phyloP scores from a whole-genome alignment of 257 asterid genomes.

The Cynanchum wilfordii region DNA sequence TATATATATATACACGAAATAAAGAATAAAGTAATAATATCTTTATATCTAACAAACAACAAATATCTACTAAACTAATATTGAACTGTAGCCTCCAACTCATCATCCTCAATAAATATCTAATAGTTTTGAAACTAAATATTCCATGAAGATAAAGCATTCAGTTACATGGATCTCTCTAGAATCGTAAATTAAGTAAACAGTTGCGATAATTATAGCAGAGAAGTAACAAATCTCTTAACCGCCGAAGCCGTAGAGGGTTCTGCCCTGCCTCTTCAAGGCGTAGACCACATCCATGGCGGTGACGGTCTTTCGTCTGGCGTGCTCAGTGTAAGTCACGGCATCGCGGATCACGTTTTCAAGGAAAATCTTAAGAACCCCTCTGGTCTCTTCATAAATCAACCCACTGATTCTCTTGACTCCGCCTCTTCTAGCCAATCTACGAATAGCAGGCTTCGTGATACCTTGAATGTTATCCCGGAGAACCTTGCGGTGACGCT shows the following conservation, averaged over 20 bases:
- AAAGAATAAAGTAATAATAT: too few species aligned
- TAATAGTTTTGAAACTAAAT: not conserved
- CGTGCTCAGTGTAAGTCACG: conserved; percentile 32
- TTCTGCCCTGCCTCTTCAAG: conserved; percentile 28
- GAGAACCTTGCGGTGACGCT: conserved; percentile 31
- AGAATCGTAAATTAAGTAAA: not conserved
- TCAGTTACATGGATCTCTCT: not conserved
- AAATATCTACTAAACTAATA: too few species aligned
- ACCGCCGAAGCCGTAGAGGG: conserved; percentile 30
- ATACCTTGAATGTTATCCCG: conserved; percentile 34
- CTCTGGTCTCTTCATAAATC: conserved; percentile 30
- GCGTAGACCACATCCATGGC: conserved; percentile 34
- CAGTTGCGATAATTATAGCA: not conserved
- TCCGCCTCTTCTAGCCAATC: conserved; percentile 31
- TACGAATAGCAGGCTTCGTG: conserved; percentile 28
- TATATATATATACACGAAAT: too few species aligned
- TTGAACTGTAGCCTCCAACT: too few species aligned
- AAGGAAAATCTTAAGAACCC: conserved; percentile 29
- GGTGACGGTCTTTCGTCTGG: conserved; percentile 29
- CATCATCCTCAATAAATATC: too few species aligned
- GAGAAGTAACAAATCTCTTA: not conserved
- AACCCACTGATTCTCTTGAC: conserved; percentile 31
- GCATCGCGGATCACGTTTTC: conserved; percentile 35
- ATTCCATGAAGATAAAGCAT: not conserved
- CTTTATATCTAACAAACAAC: too few species aligned